These are phyloP conservation scores for Sisymbrium irio DNA, from an alignment of 345 rosid genomes.

Conservation along the genomic window DNA sequence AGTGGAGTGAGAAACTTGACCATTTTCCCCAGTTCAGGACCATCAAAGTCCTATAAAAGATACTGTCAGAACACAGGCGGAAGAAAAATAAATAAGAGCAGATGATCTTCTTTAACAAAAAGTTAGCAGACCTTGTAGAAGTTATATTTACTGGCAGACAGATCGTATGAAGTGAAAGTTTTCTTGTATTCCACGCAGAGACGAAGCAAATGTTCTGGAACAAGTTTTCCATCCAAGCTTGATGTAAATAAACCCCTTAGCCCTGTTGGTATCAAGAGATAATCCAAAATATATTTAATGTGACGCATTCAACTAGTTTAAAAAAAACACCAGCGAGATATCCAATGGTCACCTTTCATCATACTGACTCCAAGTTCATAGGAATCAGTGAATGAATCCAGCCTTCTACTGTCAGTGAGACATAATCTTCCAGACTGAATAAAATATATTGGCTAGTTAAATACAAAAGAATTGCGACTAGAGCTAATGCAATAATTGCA, in stretches of 20 bases:
- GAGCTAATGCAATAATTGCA: constrained; percentile 14
- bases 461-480: background rate
- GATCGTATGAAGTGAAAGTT: constrained; percentile 38
- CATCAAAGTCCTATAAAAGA: constrained; percentile 64
- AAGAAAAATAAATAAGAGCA: constrained; percentile 2
- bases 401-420: constrained; percentile 52
- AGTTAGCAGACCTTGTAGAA: constrained; percentile 75
- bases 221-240: constrained; percentile 67
- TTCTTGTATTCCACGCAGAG: constrained; percentile 62
- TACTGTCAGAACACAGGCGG: constrained; percentile 14
- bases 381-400: constrained; percentile 61
- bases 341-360: constrained; percentile 56
- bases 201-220: constrained; percentile 79
- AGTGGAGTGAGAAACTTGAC: constrained; percentile 58
- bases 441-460: constrained; percentile 21
- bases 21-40: constrained; percentile 67
- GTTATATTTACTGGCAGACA: constrained; percentile 51
- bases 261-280: constrained; percentile 45
- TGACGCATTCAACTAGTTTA: background rate
- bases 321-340: constrained; percentile 7
- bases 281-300: constrained; percentile 8
- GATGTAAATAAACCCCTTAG: constrained; percentile 56
- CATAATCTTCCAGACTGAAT: constrained; percentile 55
- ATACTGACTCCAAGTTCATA: constrained; percentile 69
- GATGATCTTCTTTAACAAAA: constrained; percentile 2